Conservation (phyloP, 208 protist species). For the Trypanosoma mega region DNA sequence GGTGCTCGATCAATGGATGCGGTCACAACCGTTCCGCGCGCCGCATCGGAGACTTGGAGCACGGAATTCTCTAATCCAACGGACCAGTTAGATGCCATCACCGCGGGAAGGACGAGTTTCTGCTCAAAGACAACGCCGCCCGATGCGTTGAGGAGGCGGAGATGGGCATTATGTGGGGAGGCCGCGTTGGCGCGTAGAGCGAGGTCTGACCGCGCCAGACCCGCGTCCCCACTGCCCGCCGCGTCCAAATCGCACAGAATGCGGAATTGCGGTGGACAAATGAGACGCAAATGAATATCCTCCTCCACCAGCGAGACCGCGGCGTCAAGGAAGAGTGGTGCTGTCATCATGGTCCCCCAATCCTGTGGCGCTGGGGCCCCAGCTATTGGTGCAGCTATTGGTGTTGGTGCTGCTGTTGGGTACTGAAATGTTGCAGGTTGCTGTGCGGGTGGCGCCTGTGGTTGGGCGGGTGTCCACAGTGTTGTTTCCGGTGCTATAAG, state of each 20-base stretch:
- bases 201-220: constrained; percentile 53
- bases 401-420: too few relatives aligned
- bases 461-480: not conserved
- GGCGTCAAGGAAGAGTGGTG: constrained; percentile 56
- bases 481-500: constrained; percentile 37
- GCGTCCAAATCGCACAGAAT: constrained; percentile 79
- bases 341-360: too few relatives aligned
- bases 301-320: constrained; percentile 45
- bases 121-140: constrained; percentile 73
- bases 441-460: not conserved
- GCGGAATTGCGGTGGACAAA: constrained; percentile 47
- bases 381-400: too few relatives aligned
- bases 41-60: constrained; percentile 50
- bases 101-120: constrained; percentile 57
- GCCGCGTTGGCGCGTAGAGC: constrained; percentile 43
- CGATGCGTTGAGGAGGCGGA: constrained; percentile 53
- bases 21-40: too few relatives aligned
- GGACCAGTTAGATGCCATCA: constrained; percentile 47
- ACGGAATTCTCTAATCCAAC: constrained; percentile 61
- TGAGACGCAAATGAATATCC: constrained; percentile 53
- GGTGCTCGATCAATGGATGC: constrained; percentile 49
- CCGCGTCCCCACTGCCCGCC: constrained; percentile 33
- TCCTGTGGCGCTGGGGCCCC: too few relatives aligned
- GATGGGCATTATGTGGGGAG: constrained; percentile 48
- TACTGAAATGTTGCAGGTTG: not conserved